Evolutionary conservation across 306 rosid species (phyloP).

Genomic region (Myrica gale): DNA sequence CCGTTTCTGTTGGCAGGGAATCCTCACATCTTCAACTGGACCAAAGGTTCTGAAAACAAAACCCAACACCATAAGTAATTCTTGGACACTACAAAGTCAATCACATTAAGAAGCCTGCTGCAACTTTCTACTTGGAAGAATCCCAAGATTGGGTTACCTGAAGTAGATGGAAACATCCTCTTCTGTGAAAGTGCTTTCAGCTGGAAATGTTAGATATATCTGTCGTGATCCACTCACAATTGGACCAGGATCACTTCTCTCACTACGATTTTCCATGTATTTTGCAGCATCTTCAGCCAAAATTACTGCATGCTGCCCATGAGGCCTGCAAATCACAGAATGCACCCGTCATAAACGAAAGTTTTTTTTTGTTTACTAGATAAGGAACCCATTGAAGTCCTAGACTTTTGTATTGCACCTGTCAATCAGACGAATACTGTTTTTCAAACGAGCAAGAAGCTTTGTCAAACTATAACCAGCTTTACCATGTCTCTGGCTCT

Average conservation of each 20-base stretch:
- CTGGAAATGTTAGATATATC: slow-evolving; percentile 84
- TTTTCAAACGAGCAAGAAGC: slow-evolving; percentile 65
- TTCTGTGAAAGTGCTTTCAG: slow-evolving; percentile 79
- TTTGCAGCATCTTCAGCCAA: slow-evolving; percentile 62
- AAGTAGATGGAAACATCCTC: slow-evolving; percentile 81
- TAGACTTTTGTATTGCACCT: slow-evolving; percentile 44
- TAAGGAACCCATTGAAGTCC: neutral
- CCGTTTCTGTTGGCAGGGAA: slow-evolving; percentile 74
- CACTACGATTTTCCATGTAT: slow-evolving; percentile 38
- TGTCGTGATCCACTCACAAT: slow-evolving; percentile 71
- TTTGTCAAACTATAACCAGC: slow-evolving; percentile 82
- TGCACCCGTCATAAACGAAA: neutral
- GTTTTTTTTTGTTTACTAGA: slow-evolving; percentile 1
- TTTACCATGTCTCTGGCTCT: slow-evolving; percentile 89
- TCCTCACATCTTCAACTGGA: slow-evolving; percentile 78
- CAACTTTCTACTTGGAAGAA: slow-evolving; percentile 3
- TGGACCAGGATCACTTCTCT: slow-evolving; percentile 56
- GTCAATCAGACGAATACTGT: slow-evolving; percentile 64
- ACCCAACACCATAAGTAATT: slow-evolving; percentile 13
- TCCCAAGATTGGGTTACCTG: slow-evolving; percentile 36
- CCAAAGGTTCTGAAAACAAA: slow-evolving; percentile 53
- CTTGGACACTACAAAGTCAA: neutral
- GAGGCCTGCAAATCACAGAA: slow-evolving; percentile 56
- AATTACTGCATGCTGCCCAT: slow-evolving; percentile 81
- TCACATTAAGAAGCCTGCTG: slow-evolving; percentile 10